Base-by-base conservation (phyloP, 2,329 filamentous ascomycete species). In the Botryotinia globosa region DNA sequence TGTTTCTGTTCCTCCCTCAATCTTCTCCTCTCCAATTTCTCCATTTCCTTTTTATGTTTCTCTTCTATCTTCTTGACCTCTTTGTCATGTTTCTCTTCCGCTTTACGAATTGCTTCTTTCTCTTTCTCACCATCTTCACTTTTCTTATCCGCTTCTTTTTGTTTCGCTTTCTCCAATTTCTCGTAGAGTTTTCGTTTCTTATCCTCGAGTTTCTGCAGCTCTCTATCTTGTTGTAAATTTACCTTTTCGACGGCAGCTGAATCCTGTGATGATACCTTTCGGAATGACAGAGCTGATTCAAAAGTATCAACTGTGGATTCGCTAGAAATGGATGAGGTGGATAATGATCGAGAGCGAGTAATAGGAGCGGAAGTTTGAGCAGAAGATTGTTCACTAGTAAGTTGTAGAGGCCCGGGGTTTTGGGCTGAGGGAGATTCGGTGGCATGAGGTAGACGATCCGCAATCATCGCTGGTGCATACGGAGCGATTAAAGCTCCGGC, bases 21-120 rank as follows among this genome's bases (percentile, higher is more conserved):
- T 65, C 88, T 87, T 82, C 89, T 89, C 75, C 89, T 86, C 75
- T 92, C 88, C 3, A 92, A 82, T 80, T 90, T 91, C 74, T 83
- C 83, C 63, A 92, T 83, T 78, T 93, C 90, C 20, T 85, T 86
- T 75, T 87, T 85, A 77, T 90, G 90, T 76, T 90, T 91, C 64
- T 89, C 89, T 76, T 91, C 88, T 69, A 90, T 88, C 79, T 91
- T 92, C 61, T 87, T 87, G 0, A 90, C 80, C 75, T 91, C 89
- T 65, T 83, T 85, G 63, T 89, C 86, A 80, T 92, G 89, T 78
- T 88, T 90, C 78, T 91, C 88, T 44, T 87, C 85, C 12, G 89
- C 84, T 79, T 89, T 91, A 44, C 86, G 84, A 8, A 89, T 75
- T 2, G 84, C 83, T 1, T 83, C 81, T 67, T 83, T 83, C 63